Percentiles rank a stretch among this genome's conserved stretches.
These are phyloP conservation scores for Paramecium primaurelia DNA, from an alignment of 73 alveolate genomes.

Conservation along the genomic window DNA sequence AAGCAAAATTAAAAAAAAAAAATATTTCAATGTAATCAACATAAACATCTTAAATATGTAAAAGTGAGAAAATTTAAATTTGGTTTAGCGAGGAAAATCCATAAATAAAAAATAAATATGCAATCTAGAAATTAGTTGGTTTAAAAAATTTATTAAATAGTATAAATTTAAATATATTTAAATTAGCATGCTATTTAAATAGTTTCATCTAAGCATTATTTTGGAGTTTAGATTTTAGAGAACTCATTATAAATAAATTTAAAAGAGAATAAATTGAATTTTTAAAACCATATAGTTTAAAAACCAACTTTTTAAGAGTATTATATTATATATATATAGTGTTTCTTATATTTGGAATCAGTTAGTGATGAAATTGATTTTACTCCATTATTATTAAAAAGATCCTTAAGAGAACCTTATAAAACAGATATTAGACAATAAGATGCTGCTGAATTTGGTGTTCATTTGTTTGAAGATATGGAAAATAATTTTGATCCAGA, in stretches of 20 bases:
- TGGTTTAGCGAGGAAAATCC: neutral
- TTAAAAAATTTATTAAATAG: constrained; percentile 1
- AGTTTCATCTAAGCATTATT: neutral
- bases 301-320: neutral
- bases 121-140: neutral
- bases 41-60: neutral
- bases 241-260: neutral
- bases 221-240: constrained; percentile 1
- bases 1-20: neutral
- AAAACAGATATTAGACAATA: neutral
- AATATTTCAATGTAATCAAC: neutral
- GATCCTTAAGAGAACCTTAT: constrained; percentile 32
- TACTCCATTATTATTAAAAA: neutral
- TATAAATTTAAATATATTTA: neutral
- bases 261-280: neutral
- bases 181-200: neutral
- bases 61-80: neutral
- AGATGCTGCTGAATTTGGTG: constrained; percentile 53
- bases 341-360: neutral
- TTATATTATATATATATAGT: neutral
- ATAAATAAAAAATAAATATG: neutral
- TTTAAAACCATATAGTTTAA: neutral
- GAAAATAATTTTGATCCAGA: neutral
- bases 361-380: neutral
- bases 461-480: constrained; percentile 25